phyloP scores from a whole-genome alignment of 2,329 filamentous ascomycete species.

The Didymella glomerata region DNA sequence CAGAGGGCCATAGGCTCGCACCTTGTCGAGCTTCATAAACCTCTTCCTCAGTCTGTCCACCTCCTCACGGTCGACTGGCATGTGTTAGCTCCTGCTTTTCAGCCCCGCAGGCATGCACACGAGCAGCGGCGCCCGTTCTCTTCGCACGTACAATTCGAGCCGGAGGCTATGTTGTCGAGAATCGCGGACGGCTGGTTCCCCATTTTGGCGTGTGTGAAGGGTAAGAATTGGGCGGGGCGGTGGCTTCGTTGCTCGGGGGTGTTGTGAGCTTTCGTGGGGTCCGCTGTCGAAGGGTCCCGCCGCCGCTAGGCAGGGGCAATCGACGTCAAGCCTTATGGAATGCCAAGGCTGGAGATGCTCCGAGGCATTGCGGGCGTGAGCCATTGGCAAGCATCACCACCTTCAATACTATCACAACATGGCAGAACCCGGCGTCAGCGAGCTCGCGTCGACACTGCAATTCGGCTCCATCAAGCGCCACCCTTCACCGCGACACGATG shows the following conservation, averaged over 20 bases:
- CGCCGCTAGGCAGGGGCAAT: conserved; percentile 26
- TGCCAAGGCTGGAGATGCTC: conserved; percentile 34
- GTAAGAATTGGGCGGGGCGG: conserved; percentile 23
- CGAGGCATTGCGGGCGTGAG: conserved; percentile 13
- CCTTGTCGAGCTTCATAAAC: conserved; percentile 99
- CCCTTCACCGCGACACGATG: conserved; percentile 76
- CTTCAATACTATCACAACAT: conserved; percentile 1
- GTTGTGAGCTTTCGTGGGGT: conserved; percentile 35
- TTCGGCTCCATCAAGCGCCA: conserved; percentile 77
- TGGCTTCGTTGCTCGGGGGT: conserved; percentile 22
- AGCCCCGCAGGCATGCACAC: conserved; percentile 39
- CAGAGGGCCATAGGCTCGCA: conserved; percentile 53
- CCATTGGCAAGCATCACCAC: neutral
- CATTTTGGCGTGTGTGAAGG: conserved; percentile 51
- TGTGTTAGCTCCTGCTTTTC: conserved; percentile 39
- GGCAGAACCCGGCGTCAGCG: conserved; percentile 37
- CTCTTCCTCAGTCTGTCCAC: conserved; percentile 94
- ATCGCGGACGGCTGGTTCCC: conserved; percentile 70
- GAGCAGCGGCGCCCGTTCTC: conserved; percentile 25
- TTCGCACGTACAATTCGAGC: conserved; percentile 82
- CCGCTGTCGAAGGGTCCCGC: conserved; percentile 28
- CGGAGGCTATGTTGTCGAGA: conserved; percentile 94
- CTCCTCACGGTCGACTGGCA: conserved; percentile 90
- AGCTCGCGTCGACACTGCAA: conserved; percentile 82
- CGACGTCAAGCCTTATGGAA: conserved; percentile 29